These are phyloP conservation scores for Selaginella tamariscina DNA, from an alignment of 75 land plant species.

Conservation along the genomic window DNA sequence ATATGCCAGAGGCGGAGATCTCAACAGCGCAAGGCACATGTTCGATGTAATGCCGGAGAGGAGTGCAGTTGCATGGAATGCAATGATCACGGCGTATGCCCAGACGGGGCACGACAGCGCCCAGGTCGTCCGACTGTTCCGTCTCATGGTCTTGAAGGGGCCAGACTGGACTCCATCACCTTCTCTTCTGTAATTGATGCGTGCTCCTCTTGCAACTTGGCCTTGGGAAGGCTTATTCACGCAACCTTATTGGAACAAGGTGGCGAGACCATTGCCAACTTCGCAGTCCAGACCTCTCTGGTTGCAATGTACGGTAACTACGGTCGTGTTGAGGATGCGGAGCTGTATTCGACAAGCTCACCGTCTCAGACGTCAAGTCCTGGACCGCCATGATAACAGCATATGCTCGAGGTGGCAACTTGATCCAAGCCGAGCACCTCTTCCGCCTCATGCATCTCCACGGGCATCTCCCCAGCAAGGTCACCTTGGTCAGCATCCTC, in stretches of 20 bases:
- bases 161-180: not conserved
- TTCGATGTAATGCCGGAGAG: not conserved
- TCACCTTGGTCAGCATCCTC: slow-evolving; percentile 38
- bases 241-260: not conserved
- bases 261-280: not conserved
- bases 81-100: not conserved
- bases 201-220: not conserved
- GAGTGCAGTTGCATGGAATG: not conserved
- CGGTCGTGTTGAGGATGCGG: slow-evolving; percentile 26
- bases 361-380: slow-evolving; percentile 26
- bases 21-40: not conserved
- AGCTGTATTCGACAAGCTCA: slow-evolving; percentile 25
- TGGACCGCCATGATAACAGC: slow-evolving; percentile 38
- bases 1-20: not conserved
- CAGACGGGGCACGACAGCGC: not conserved
- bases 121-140: not conserved
- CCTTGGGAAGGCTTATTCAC: not conserved
- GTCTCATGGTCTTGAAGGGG: not conserved
- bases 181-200: not conserved
- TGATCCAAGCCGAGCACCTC: not conserved
- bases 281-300: slow-evolving; percentile 17
- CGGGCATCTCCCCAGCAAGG: slow-evolving; percentile 26
- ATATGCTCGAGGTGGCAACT: not conserved
- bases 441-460: slow-evolving; percentile 26
- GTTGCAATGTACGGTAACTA: slow-evolving; percentile 21